Evolutionary conservation across 352 stramenopile genomes (phyloP).

Genomic region (Phytophthora ramorum): DNA sequence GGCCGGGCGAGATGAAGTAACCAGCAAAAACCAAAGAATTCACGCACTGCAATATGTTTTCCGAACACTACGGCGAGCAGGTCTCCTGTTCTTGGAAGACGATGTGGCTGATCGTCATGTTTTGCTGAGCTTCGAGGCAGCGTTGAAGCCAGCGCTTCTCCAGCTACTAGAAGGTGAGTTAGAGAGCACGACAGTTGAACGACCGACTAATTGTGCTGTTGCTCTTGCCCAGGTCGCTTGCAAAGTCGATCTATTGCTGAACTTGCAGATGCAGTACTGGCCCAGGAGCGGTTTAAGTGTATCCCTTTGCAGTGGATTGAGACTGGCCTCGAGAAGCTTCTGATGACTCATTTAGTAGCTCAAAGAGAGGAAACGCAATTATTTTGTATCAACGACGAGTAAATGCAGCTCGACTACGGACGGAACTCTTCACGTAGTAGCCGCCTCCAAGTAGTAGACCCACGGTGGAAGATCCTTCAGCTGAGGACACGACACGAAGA

Average conservation of each 20-base stretch:
- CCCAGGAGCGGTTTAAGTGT: slow-evolving; percentile 51
- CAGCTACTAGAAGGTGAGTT: slow-evolving; percentile 45
- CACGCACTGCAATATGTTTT: slow-evolving; percentile 54
- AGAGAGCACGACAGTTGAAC: not conserved
- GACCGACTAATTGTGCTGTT: not conserved
- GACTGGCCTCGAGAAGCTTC: slow-evolving; percentile 39
- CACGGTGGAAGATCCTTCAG: slow-evolving; percentile 80
- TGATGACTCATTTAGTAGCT: slow-evolving; percentile 30
- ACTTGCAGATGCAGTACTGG: slow-evolving; percentile 57
- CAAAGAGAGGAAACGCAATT: slow-evolving; percentile 48
- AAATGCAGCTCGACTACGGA: not conserved
- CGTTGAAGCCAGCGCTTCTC: slow-evolving; percentile 54
- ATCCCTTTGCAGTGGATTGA: slow-evolving; percentile 67
- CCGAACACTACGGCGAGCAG: slow-evolving; percentile 43
- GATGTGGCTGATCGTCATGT: slow-evolving; percentile 54
- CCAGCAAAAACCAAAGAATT: slow-evolving; percentile 27
- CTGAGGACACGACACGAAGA: slow-evolving; percentile 81
- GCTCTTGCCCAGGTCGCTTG: slow-evolving; percentile 26
- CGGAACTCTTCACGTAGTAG: slow-evolving; percentile 1
- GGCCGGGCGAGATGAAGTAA: slow-evolving; percentile 1
- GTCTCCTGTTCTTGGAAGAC: slow-evolving; percentile 71
- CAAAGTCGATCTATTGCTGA: slow-evolving; percentile 49
- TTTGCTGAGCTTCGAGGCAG: slow-evolving; percentile 59
- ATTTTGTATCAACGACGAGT: slow-evolving; percentile 36
- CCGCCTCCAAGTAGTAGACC: slow-evolving; percentile 87